These are phyloP conservation scores for Pseudopithomyces maydicus DNA, from an alignment of 2,329 filamentous ascomycete species.

Conservation along the genomic window DNA sequence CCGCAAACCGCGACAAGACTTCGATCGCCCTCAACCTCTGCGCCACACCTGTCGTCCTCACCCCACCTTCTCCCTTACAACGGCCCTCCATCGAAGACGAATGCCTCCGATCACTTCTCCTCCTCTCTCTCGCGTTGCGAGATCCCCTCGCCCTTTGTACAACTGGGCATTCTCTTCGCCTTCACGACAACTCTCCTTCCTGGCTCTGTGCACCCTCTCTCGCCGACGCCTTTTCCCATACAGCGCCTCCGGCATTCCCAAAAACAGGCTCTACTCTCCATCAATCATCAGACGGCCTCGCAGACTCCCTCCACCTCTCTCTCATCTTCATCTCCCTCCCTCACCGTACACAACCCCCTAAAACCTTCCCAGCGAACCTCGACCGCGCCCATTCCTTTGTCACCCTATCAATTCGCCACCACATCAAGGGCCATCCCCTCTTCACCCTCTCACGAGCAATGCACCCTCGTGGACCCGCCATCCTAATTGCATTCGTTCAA, in stretches of 20 bases:
- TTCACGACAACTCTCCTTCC: slow-evolving; percentile 39
- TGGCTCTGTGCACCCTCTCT: slow-evolving; percentile 38
- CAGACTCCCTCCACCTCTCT: slow-evolving; percentile 48
- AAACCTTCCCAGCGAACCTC: slow-evolving; percentile 30
- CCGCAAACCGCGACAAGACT: slow-evolving; percentile 51
- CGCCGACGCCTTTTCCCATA: slow-evolving; percentile 22
- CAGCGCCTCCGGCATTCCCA: slow-evolving; percentile 7
- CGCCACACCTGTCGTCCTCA: slow-evolving; percentile 45
- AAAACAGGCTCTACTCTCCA: slow-evolving; percentile 17
- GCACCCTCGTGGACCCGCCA: slow-evolving; percentile 42
- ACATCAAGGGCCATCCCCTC: slow-evolving; percentile 24
- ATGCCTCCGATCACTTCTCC: slow-evolving; percentile 48
- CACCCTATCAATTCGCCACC: slow-evolving; percentile 36
- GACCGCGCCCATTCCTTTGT: slow-evolving; percentile 43
- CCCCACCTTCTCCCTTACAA: slow-evolving; percentile 31
- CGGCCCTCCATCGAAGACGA: slow-evolving; percentile 45
- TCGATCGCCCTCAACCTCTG: slow-evolving; percentile 49
- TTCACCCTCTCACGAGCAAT: slow-evolving; percentile 34
- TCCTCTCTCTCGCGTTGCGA: slow-evolving; percentile 47
- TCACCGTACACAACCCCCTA: slow-evolving; percentile 33
- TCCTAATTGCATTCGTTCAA: slow-evolving; percentile 50
- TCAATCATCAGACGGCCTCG: slow-evolving; percentile 38
- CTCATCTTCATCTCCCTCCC: slow-evolving; percentile 46
- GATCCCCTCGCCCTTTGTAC: slow-evolving; percentile 50
- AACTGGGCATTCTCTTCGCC: slow-evolving; percentile 35